phyloP scores from a whole-genome alignment of 106 monocot species.

The Dendrobium nobile region DNA sequence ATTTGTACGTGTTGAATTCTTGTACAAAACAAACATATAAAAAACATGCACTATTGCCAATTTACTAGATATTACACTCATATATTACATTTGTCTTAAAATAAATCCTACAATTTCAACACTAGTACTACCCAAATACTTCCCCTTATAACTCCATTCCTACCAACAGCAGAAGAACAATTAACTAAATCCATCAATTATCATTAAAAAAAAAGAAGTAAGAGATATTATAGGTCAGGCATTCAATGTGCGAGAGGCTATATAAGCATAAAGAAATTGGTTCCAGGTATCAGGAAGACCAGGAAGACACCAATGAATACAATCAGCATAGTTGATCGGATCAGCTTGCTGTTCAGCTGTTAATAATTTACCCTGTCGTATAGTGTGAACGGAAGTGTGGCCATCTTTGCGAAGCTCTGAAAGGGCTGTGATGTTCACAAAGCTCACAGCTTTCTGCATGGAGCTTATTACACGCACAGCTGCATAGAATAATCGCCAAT shows the following conservation, averaged over 20 bases:
- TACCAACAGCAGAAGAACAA: too few relatives aligned
- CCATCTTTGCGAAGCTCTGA: conserved; percentile 66
- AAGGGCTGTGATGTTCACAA: conserved; percentile 46
- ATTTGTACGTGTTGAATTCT: too few relatives aligned
- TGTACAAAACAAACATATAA: too few relatives aligned
- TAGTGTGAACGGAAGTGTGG: conserved; percentile 65
- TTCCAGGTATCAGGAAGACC: conserved; percentile 75
- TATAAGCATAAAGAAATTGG: conserved; percentile 39
- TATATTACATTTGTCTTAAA: too few relatives aligned
- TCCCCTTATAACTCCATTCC: too few relatives aligned
- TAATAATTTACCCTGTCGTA: conserved; percentile 55
- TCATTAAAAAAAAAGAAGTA: too few relatives aligned
- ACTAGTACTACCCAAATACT: too few relatives aligned
- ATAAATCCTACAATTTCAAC: too few relatives aligned
- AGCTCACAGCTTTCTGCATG: conserved; percentile 25
- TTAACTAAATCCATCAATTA: too few relatives aligned
- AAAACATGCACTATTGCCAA: too few relatives aligned
- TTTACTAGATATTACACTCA: too few relatives aligned
- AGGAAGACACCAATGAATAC: conserved; percentile 77
- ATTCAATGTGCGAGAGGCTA: neutral
- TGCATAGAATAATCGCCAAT: conserved; percentile 52
- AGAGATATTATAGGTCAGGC: too few relatives aligned
- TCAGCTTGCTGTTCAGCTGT: conserved; percentile 54
- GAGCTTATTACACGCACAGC: conserved; percentile 28
- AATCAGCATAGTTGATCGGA: conserved; percentile 47